Evolutionary conservation across 139 green algal species (phyloP), one percentile per base, ranked within the genome.

Genomic region (Chlorella ohadii): DNA sequence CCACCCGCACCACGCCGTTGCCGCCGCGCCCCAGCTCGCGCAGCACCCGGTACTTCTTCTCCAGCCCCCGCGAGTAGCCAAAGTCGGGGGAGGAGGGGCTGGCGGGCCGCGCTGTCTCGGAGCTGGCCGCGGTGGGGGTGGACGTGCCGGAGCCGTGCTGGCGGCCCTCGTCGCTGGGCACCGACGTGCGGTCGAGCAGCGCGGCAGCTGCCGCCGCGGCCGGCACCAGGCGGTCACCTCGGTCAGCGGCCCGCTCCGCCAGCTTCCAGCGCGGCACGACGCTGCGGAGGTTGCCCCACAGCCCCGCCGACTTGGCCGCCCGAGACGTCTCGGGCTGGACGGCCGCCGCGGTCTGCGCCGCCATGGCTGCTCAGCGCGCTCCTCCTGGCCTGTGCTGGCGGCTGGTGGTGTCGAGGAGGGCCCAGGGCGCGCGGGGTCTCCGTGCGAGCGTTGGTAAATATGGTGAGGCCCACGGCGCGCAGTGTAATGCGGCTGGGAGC

Each of bases 1-100:
- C 86, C 44, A 87, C 56, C 7, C 57, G 73, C 55, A 89, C 86
- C 27, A 89, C 64, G 31, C 86, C 86, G 34, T 89, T 89, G 68
- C 86, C 86, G 59, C 86, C 86, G 19, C 68, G 36, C 28, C 79
- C 86, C 68, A 89, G 57, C 79, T 87, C 86, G 39, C 78, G 33
- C 72, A 81, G 19, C 15, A 87, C 67, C 6, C 59, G 61, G 76
- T 71, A 89, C 72, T 68, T 79, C 39, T 56, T 67, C n/a, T 87
- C 74, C 41, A 84, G 34, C 7, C 70, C 56, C 3, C 81, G 59
- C 34, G 67, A 12, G 51, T 89, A 89, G 38, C 86, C 86, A 87
- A 89, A 89, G 39, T 72, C 38, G 51, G 68, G 55, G 25, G 47
- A 19, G 17, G 41, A 47, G 68, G n/a, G 27, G 17, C 34, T 7